A percentile compares a stretch with the other conserved stretches of the same genome.
Conservation (phyloP, 2,329 filamentous ascomycete species). For the Epichloe typhina region DNA sequence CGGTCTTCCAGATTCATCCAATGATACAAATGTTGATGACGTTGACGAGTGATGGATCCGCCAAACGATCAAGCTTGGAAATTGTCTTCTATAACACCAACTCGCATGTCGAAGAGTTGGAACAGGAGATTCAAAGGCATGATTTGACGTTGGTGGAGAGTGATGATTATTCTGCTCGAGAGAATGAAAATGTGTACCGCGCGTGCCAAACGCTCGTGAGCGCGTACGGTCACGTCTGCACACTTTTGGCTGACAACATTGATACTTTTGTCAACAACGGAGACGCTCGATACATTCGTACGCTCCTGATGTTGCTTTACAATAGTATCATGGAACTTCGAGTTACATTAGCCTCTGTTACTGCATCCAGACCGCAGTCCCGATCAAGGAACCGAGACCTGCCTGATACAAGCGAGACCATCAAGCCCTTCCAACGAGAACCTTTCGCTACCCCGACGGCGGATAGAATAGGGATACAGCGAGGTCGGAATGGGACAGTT, state of each 20-base stretch:
- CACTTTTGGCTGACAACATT: constrained; percentile 46
- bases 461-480: constrained; percentile 27
- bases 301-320: constrained; percentile 48
- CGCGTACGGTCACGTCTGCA: constrained; percentile 53
- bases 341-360: constrained; percentile 32
- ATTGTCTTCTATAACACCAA: constrained; percentile 57
- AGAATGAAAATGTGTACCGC: constrained; percentile 50
- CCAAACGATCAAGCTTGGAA: constrained; percentile 50
- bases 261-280: constrained; percentile 52
- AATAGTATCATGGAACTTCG: constrained; percentile 56
- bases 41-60: constrained; percentile 45
- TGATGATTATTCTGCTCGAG: constrained; percentile 34
- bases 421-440: constrained; percentile 37
- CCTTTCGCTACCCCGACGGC: constrained; percentile 39
- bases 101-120: constrained; percentile 51
- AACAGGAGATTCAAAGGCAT: constrained; percentile 51
- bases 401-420: constrained; percentile 29
- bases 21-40: constrained; percentile 54
- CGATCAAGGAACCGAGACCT: constrained; percentile 8
- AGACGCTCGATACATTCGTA: constrained; percentile 53
- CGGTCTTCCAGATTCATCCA: constrained; percentile 54
- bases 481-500: constrained; percentile 23
- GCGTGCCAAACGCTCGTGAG: constrained; percentile 50
- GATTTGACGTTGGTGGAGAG: constrained; percentile 34
- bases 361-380: constrained; percentile 13